These are phyloP conservation scores for Mucor plumbeus DNA, from an alignment of 371 early-diverging fungal species.

Conservation along the genomic window DNA sequence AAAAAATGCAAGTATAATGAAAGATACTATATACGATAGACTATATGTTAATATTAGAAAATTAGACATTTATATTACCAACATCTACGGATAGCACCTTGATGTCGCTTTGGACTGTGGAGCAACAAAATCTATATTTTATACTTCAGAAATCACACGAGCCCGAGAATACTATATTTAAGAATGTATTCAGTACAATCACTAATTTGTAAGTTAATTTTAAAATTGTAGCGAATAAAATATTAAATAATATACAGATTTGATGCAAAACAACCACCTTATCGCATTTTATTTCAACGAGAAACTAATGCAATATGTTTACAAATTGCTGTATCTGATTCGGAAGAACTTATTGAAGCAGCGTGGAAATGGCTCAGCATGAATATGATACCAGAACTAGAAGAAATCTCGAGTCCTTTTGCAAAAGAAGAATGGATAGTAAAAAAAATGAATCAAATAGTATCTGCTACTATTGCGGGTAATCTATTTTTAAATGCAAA, in stretches of 20 bases:
- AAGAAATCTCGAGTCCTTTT: slow-evolving; percentile 68
- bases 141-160: slow-evolving; percentile 73
- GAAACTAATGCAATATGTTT: slow-evolving; percentile 53
- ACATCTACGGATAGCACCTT: slow-evolving; percentile 42
- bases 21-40: neutral
- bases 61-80: slow-evolving; percentile 46
- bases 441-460: slow-evolving; percentile 86
- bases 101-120: slow-evolving; percentile 64
- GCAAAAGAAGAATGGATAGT: slow-evolving; percentile 86
- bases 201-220: slow-evolving; percentile 67
- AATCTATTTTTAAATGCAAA: neutral
- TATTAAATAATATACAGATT: slow-evolving; percentile 34
- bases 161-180: slow-evolving; percentile 53
- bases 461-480: slow-evolving; percentile 70
- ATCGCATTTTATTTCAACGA: slow-evolving; percentile 78
- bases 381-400: slow-evolving; percentile 69
- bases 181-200: slow-evolving; percentile 75
- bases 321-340: slow-evolving; percentile 78
- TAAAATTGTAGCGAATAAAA: neutral
- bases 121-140: slow-evolving; percentile 67
- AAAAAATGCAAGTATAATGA: slow-evolving; percentile 19
- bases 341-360: slow-evolving; percentile 75
- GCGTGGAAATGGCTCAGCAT: slow-evolving; percentile 88
- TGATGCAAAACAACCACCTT: slow-evolving; percentile 93
- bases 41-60: neutral